Evolutionary conservation across 805 yeast genomes (phyloP), one percentile per base, ranked within the genome.

Genomic region (Cyberlindnera japonica): DNA sequence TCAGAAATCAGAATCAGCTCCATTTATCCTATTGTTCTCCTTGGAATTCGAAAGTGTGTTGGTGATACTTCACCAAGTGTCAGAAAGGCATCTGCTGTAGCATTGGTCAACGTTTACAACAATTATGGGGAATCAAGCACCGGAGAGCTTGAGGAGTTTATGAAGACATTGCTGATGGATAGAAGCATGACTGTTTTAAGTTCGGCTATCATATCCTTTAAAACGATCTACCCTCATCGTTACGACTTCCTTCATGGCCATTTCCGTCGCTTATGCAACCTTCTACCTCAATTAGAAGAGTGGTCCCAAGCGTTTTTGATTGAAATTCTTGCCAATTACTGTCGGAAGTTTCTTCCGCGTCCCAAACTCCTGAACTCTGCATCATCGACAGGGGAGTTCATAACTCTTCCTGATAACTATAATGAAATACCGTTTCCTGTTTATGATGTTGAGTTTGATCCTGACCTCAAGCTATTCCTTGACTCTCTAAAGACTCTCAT

Each of bases 1-100:
- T 79, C 93, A 2, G 90, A 91, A n/a, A 81, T 93, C 42, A 72
- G 79, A 33, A 85, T 91, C 15, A 77, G 86, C 2, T 85, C 91
- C 7, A 81, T 93, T 28, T 72, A 82, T 16, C 93, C 96, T 0
- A 86, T 93, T 34, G 70, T 89, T 13, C 57, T 82, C 5, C 68
- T 89, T 29, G 83, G 93, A 25, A 69, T 91, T 48, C 81, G 81
- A 48, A 76, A 85, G 53, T 71, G 83, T 6, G 62, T 75, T 3
- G 62, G 72, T 8, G 99, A 93, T 55, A 71, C 79, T 3, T 79
- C 93, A 8, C 79, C 95, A 0, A 57, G 73, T 13, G 99, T 93
- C 3, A 72, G 98, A 47, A 67, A 81, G 24, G 83, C 95, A 2
- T 77, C 91, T 2, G 89, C 91, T 2, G 70, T 83, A 35, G 85